A percentile compares a stretch with the other conserved stretches of the same genome.
phyloP scores from a whole-genome alignment of 2,329 filamentous ascomycete genomes.

The Rutstroemia sp. region DNA sequence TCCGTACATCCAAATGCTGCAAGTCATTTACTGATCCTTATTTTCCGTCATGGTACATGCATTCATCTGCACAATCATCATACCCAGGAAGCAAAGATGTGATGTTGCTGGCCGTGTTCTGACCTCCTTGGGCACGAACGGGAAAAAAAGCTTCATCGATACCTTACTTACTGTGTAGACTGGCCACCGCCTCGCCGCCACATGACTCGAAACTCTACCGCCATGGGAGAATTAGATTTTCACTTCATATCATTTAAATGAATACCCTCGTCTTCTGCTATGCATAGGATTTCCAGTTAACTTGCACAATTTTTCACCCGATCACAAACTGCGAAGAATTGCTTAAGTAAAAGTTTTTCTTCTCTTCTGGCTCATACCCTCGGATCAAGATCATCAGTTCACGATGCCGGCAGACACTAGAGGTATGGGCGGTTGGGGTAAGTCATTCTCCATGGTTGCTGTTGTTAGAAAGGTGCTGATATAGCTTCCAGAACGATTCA shows the following conservation, averaged over 20 bases:
- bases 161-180: background rate
- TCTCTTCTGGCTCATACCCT: background rate
- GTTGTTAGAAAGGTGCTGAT: background rate
- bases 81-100: too few relatives aligned
- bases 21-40: background rate
- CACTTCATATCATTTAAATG: background rate
- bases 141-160: background rate
- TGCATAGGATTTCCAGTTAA: background rate
- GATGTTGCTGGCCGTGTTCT: background rate
- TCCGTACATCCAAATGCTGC: background rate
- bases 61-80: background rate
- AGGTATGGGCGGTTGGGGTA: background rate
- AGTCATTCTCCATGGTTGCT: background rate
- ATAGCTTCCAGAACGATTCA: background rate
- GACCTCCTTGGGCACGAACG: background rate
- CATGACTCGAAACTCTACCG: background rate
- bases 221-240: background rate
- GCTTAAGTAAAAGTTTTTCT: background rate
- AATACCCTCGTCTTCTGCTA: background rate
- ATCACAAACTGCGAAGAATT: background rate
- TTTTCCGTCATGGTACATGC: background rate
- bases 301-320: background rate
- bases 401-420: background rate
- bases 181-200: background rate
- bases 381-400: background rate